Percentiles rank a stretch among this genome's conserved stretches.
Conservation (phyloP, 208 protist species). For the Leishmania gerbilli region DNA sequence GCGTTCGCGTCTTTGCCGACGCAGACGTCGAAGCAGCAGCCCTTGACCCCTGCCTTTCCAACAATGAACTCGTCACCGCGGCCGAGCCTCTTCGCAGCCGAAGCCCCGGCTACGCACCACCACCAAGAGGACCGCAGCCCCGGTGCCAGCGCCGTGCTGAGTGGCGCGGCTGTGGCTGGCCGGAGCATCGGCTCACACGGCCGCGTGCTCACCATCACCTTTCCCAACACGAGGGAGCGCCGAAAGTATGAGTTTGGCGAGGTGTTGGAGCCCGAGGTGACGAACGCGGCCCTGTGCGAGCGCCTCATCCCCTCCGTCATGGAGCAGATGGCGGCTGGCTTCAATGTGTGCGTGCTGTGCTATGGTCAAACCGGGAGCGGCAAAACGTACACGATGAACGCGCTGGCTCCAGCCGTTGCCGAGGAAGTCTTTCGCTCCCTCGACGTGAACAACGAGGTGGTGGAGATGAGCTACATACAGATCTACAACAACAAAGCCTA, state of each 20-base stretch:
- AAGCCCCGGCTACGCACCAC: neutral
- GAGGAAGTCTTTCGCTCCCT: slow-evolving; percentile 47
- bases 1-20: neutral
- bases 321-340: slow-evolving; percentile 53
- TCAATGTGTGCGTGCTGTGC: slow-evolving; percentile 69
- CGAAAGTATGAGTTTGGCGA: slow-evolving; percentile 65
- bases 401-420: slow-evolving; percentile 49
- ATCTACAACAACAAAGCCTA: slow-evolving; percentile 79
- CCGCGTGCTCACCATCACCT: slow-evolving; percentile 15
- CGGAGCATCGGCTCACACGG: slow-evolving; percentile 12
- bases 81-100: neutral
- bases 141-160: neutral
- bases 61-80: neutral
- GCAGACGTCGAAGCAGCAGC: neutral
- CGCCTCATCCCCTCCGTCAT: slow-evolving; percentile 56
- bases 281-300: slow-evolving; percentile 56
- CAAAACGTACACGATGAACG: slow-evolving; percentile 92
- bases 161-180: neutral
- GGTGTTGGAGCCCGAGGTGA: slow-evolving; percentile 49
- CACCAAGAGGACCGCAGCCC: neutral
- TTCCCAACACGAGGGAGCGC: slow-evolving; percentile 18
- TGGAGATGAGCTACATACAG: slow-evolving; percentile 82
- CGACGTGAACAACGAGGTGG: slow-evolving; percentile 49
- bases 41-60: neutral
- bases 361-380: slow-evolving; percentile 93